Conservation (phyloP, 225 moss, liverwort and hornwort species). For the Lunularia cruciata region DNA sequence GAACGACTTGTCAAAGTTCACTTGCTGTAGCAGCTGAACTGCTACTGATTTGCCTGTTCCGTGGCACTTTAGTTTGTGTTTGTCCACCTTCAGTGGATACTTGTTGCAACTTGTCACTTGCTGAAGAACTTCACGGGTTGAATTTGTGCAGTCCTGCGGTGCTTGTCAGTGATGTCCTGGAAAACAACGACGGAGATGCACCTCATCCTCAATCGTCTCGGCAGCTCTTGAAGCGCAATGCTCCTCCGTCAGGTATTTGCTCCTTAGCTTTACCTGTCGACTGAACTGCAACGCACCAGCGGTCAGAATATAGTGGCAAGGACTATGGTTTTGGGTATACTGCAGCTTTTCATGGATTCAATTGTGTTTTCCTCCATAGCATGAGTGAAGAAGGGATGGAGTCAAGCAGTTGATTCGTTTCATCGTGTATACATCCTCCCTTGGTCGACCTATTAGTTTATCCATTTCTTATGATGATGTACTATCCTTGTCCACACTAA, state of each 20-base stretch:
- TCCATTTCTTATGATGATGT: too few species aligned
- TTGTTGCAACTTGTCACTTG: too few species aligned
- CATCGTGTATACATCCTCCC: too few species aligned
- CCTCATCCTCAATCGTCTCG: conserved; percentile 56
- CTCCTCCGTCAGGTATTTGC: conserved; percentile 54
- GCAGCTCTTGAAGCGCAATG: conserved; percentile 69
- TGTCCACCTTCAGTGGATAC: background rate
- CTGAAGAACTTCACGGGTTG: too few species aligned
- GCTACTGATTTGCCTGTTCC: background rate
- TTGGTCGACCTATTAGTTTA: too few species aligned
- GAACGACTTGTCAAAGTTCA: too few species aligned
- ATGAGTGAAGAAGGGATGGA: background rate
- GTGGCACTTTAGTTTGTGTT: background rate
- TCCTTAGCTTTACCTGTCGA: background rate
- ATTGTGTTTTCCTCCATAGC: background rate
- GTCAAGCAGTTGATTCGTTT: background rate
- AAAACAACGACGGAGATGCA: conserved; percentile 54
- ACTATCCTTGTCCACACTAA: background rate
- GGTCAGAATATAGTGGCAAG: background rate
- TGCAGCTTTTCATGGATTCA: background rate
- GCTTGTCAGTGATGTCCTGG: conserved; percentile 80
- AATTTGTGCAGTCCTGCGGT: conserved; percentile 76
- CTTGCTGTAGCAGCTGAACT: background rate
- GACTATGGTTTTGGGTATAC: too few species aligned
- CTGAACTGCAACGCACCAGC: too few species aligned